These are phyloP conservation scores for Anthracocystis setariae DNA, from an alignment of 1,284 basidiomycete species.

Conservation along the genomic window DNA sequence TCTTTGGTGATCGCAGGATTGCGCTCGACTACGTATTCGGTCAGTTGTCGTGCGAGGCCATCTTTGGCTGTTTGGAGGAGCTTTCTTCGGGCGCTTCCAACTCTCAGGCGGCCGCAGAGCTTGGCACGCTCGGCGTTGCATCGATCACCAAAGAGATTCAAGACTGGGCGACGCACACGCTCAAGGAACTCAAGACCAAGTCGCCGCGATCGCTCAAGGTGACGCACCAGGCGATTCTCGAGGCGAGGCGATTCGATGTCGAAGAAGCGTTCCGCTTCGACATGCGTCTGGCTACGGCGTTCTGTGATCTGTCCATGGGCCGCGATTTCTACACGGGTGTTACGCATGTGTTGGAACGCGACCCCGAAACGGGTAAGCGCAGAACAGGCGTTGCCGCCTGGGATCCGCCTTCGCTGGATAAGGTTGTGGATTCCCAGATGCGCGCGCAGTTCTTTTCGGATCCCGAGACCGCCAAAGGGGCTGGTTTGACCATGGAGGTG, in stretches of 20 bases:
- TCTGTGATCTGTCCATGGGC: conserved; percentile 64
- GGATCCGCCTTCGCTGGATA: conserved; percentile 51
- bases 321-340: conserved; percentile 68
- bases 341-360: conserved; percentile 56
- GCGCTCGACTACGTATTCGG: conserved; percentile 64
- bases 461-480: conserved; percentile 40
- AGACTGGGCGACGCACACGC: conserved; percentile 56
- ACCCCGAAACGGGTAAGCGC: conserved; percentile 63
- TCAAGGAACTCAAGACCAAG: conserved; percentile 54
- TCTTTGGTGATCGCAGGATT: conserved; percentile 59
- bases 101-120: conserved; percentile 48
- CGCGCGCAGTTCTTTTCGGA: conserved; percentile 57
- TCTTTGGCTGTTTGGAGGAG: conserved; percentile 55
- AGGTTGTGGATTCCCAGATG: conserved; percentile 51
- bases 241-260: conserved; percentile 51
- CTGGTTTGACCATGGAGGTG: conserved; percentile 50
- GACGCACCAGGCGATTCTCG: conserved; percentile 54
- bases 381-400: conserved; percentile 53
- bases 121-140: conserved; percentile 35
- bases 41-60: conserved; percentile 54
- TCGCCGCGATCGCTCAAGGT: conserved; percentile 63
- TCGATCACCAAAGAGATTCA: conserved; percentile 35
- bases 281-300: conserved; percentile 65
- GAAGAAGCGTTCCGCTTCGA: conserved; percentile 60
- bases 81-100: conserved; percentile 22